These are phyloP conservation scores for Boletus vinaceobasis DNA, from an alignment of 768 basidiomycete species.

Conservation along the genomic window DNA sequence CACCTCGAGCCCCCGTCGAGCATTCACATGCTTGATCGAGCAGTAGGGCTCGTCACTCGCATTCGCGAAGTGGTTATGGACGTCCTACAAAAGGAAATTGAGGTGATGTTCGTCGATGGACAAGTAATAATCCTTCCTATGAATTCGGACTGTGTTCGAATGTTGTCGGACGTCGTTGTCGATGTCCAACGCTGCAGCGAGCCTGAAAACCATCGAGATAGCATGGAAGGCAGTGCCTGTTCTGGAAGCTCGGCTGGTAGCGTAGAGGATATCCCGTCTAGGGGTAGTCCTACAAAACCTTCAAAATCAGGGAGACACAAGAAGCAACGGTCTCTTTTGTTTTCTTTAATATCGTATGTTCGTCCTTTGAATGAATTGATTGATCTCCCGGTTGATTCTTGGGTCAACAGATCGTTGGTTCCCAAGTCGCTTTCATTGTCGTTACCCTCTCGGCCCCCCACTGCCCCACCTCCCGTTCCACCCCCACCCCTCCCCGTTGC, in stretches of 20 bases:
- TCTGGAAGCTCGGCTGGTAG: conserved; percentile 17
- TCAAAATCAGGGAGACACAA: conserved; percentile 51
- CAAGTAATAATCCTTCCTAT: conserved; percentile 47
- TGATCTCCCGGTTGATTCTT: conserved; percentile 1
- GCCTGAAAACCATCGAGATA: conserved; percentile 27
- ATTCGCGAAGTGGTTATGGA: conserved; percentile 64
- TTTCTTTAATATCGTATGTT: conserved; percentile 60
- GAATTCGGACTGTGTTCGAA: conserved; percentile 37
- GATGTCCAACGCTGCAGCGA: conserved; percentile 52
- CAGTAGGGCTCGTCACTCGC: conserved; percentile 53
- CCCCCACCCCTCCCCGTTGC: conserved; percentile 30
- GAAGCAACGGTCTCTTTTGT: conserved; percentile 67
- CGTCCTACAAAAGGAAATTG: conserved; percentile 42
- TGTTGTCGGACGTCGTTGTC: conserved; percentile 48
- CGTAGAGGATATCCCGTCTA: conserved; percentile 14
- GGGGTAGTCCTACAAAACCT: conserved; percentile 22
- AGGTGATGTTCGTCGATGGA: conserved; percentile 59
- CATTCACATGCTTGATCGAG: conserved; percentile 58
- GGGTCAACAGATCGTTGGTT: conserved; percentile 24
- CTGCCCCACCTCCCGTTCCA: conserved; percentile 26
- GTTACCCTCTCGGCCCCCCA: conserved; percentile 19
- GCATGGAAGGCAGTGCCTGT: conserved; percentile 29
- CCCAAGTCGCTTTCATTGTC: conserved; percentile 31
- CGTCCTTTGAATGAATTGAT: background rate
- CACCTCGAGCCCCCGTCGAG: conserved; percentile 50